Conservation (phyloP, 257 asterid species). For the Nicotiana noctiflora region DNA sequence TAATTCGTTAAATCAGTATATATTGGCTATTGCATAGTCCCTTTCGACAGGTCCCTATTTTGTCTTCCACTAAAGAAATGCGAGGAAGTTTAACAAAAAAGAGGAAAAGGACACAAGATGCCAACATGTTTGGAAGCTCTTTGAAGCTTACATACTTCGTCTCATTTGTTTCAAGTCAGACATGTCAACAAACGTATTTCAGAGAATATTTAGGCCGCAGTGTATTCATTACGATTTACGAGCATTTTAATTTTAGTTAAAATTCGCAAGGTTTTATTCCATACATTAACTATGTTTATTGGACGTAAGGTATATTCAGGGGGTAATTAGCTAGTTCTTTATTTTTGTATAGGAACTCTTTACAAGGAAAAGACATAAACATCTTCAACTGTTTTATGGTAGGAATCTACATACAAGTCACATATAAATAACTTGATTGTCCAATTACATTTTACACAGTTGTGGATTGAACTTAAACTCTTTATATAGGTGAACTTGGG, state of each 20-base stretch:
- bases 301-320: background rate
- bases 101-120: background rate
- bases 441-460: too few relatives aligned
- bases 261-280: background rate
- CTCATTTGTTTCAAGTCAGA: too few relatives aligned
- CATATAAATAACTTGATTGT: too few relatives aligned
- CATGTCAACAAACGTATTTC: background rate
- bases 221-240: background rate
- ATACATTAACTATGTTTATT: background rate
- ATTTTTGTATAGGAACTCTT: too few relatives aligned
- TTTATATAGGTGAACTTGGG: too few relatives aligned
- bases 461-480: too few relatives aligned
- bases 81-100: background rate
- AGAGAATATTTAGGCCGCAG: background rate
- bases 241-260: background rate
- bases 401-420: too few relatives aligned
- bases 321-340: too few relatives aligned
- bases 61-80: background rate
- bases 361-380: too few relatives aligned
- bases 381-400: too few relatives aligned
- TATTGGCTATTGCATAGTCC: background rate
- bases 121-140: background rate
- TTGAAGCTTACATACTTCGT: too few relatives aligned
- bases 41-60: background rate
- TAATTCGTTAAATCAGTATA: background rate